Evolutionary conservation across 2,329 filamentous ascomycete species (phyloP).

Genomic region (Epichloe brachyelytri): DNA sequence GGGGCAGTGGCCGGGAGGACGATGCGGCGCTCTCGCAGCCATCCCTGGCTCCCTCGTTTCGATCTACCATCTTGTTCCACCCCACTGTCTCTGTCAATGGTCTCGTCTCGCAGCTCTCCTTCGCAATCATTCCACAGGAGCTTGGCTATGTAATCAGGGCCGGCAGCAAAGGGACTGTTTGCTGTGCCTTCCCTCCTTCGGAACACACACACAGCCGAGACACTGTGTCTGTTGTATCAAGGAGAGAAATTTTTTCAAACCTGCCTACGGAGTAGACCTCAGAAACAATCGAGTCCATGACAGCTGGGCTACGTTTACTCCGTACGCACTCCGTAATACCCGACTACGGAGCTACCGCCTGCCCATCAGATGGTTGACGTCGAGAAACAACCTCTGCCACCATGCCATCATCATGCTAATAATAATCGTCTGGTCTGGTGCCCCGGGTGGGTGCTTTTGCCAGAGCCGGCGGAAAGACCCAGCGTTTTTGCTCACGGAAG

Average conservation of each 20-base stretch:
- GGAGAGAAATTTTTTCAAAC: no score
- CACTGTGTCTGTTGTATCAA: no score
- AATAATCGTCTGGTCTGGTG: no score
- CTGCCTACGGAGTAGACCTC: background rate
- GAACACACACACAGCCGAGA: no score
- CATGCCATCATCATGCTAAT: no score
- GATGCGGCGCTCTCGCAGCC: background rate
- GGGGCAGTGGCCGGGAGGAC: background rate
- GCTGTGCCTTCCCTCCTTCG: background rate
- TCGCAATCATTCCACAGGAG: background rate
- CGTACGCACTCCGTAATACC: no score
- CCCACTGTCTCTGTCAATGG: background rate
- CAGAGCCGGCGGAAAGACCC: no score
- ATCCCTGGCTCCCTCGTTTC: background rate
- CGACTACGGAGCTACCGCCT: background rate
- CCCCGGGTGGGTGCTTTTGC: no score
- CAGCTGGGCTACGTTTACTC: background rate
- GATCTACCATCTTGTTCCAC: conserved; percentile 2
- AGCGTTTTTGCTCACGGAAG: no score
- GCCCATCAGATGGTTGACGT: background rate
- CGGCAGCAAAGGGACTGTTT: background rate
- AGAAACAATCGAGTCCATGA: background rate
- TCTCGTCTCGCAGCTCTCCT: background rate
- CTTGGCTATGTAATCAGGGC: background rate
- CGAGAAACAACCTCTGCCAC: background rate